Evolutionary conservation across 352 stramenopile genomes (phyloP).

Genomic region (Globisporangium middletonii): DNA sequence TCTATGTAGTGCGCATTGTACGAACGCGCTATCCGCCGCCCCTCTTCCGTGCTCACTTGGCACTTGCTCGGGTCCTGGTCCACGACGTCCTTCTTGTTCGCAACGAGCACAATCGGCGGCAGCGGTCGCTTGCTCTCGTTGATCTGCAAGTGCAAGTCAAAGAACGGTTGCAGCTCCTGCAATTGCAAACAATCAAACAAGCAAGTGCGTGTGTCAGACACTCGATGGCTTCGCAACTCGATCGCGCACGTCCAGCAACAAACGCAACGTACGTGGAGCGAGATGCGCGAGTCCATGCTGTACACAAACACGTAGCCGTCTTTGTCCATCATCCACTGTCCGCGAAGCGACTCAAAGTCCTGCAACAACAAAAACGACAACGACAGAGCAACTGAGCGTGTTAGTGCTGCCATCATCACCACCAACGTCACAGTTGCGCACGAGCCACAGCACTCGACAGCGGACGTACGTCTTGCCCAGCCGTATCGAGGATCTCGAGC

Average conservation of each 20-base stretch:
- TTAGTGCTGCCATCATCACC: not conserved
- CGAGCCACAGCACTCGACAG: not conserved
- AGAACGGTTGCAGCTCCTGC: conserved; percentile 84
- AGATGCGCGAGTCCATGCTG: conserved; percentile 86
- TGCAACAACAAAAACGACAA: too few relatives aligned
- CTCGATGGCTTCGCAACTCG: not conserved
- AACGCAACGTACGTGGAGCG: conserved; percentile 52
- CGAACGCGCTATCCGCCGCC: conserved; percentile 72
- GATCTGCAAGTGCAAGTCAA: conserved; percentile 85
- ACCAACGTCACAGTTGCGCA: not conserved
- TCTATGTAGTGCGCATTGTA: conserved; percentile 88
- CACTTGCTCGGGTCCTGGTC: conserved; percentile 75
- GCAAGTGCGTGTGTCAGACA: not conserved
- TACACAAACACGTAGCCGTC: conserved; percentile 91
- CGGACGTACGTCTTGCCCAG: conserved; percentile 73
- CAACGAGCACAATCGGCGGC: conserved; percentile 83
- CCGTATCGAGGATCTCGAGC: conserved; percentile 89
- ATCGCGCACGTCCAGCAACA: not conserved
- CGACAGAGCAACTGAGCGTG: conserved; percentile 3
- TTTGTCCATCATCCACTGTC: conserved; percentile 91
- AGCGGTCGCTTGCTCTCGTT: conserved; percentile 75
- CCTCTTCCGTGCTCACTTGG: conserved; percentile 83
- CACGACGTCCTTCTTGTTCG: conserved; percentile 88
- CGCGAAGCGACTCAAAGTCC: conserved; percentile 86
- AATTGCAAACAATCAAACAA: not conserved